Base-by-base conservation (phyloP, 1,284 basidiomycete species). In the Ceraceosorus guamensis region DNA sequence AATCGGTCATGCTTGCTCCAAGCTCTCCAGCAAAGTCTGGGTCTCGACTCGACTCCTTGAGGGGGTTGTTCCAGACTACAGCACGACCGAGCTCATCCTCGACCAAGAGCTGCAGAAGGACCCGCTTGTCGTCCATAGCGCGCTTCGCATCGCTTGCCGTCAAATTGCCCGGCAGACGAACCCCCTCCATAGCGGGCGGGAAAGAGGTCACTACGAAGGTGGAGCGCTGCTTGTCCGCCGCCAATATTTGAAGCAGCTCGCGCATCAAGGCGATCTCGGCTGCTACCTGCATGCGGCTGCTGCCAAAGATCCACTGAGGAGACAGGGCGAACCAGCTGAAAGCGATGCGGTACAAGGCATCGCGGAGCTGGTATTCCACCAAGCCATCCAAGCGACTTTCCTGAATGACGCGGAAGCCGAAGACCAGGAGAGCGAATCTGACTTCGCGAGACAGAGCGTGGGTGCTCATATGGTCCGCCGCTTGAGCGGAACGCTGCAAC, bases 371-470 rank as follows among this genome's bases (percentile, higher is more conserved):
- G 63, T 85, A 82, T 77, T 98, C 93, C 57, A 90, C 87, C 57
- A 85, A 84, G 0, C 84, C 81, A 75, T 98, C 95, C 66, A 96
- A 80, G 60, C 85, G 83, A 33, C 88, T 92, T 62, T 89, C 89
- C 69, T 89, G 88, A 41, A 98, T 78, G 1, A 91, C 83, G 74
- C 95, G 91, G 73, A 98, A 91, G 0, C 89, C 92, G 71, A 99
- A 95, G 2, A 92, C 80, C 7, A 97, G 79, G 68, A 98, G 85
- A 0, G 88, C 86, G 75, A 93, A 92, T 16, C 91, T 84, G 1
- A 86, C 82, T 79, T 97, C 91, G 34, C 93, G 84, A 41, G 92
- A 86, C 24, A 98, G 80, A 0, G 92, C 84, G 78, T 98, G 92
- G 0, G 89, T 93, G 70, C 91, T 95, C 68, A 75, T 71, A n/a